phyloP scores from a whole-genome alignment of 108 stramenopile species.

The Pseudonitzschia multiseries region DNA sequence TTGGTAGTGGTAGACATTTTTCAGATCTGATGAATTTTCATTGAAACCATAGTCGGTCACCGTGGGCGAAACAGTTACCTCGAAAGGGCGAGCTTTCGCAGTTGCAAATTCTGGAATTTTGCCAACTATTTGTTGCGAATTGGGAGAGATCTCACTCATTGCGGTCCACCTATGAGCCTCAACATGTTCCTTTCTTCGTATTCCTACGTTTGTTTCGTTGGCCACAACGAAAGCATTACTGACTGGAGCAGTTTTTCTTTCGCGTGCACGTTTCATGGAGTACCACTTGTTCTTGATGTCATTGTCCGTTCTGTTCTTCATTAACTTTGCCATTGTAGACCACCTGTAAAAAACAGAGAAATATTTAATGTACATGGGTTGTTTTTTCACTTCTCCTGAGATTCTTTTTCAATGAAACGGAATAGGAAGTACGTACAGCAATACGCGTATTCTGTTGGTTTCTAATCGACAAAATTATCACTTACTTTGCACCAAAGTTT shows the following conservation, averaged over 20 bases:
- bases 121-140: neutral
- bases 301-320: conserved; percentile 53
- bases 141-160: neutral
- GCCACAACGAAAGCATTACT: no score
- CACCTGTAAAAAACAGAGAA: conserved; percentile 27
- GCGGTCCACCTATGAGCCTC: neutral
- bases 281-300: conserved; percentile 65
- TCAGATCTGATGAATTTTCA: conserved; percentile 5
- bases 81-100: neutral
- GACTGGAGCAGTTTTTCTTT: conserved; percentile 1
- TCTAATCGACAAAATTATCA: neutral
- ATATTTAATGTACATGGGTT: neutral
- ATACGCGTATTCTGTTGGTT: no score
- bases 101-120: neutral
- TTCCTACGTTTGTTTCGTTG: neutral
- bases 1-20: neutral
- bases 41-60: neutral
- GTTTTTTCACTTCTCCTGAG: no score
- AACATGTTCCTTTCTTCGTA: neutral
- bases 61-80: neutral
- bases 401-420: neutral
- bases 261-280: conserved; percentile 33
- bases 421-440: neutral
- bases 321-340: conserved; percentile 44
- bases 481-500: conserved; percentile 48